phyloP scores from a whole-genome alignment of 306 rosid genomes.

The cucumber (Cucumis sativus) region Cucumber_9930_V3 NC_026658.2:20136501-20137000 shows the following conservation, averaged over 20 bases:
- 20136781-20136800: conserved; percentile 27
- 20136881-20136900: background rate
- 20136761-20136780: conserved; percentile 30
- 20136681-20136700: background rate
- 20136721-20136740: conserved; percentile 45
- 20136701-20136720: background rate
- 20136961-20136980: background rate
- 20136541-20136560: too few relatives aligned
- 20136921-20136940: background rate
- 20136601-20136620: background rate
- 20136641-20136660: background rate
- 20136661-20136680: background rate
- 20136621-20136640: background rate
- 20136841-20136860: conserved; percentile 8
- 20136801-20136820: conserved; percentile 32
- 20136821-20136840: conserved; percentile 41
- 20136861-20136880: conserved; percentile 5
- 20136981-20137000: background rate
- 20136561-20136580: background rate
- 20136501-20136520: too few relatives aligned
- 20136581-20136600: background rate
- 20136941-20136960: background rate
- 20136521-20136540: too few relatives aligned
- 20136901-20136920: background rate
- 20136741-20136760: conserved; percentile 56